A percentile compares a stretch with the other conserved stretches of the same genome.
Conservation (phyloP, 2,329 filamentous ascomycete genomes). For the Didymella pinodella region DNA sequence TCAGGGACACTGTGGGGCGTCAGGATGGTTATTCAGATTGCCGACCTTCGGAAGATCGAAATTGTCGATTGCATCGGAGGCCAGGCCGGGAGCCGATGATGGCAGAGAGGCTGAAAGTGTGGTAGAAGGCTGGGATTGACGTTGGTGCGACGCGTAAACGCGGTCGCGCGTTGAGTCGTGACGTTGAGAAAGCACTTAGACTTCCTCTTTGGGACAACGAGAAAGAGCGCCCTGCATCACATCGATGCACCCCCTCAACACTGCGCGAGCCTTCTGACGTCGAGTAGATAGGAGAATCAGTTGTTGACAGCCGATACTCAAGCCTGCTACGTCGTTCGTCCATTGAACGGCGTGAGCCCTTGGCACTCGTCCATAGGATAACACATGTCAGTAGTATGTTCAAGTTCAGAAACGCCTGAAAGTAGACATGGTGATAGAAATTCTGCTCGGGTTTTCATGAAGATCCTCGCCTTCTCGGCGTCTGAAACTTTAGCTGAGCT, state of each 20-base stretch:
- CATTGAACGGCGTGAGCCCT: neutral
- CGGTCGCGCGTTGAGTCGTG: constrained; percentile 33
- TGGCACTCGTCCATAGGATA: neutral
- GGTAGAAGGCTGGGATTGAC: constrained; percentile 28
- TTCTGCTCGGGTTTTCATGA: too few species aligned
- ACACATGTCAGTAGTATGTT: too few species aligned
- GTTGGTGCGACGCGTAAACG: constrained; percentile 30
- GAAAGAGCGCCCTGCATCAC: constrained; percentile 4
- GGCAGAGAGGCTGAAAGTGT: constrained; percentile 17
- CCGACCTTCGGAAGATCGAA: constrained; percentile 35
- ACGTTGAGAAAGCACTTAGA: constrained; percentile 26
- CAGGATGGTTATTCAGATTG: constrained; percentile 27
- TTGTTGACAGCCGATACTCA: neutral
- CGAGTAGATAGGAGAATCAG: neutral
- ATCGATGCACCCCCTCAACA: neutral
- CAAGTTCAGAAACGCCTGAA: too few species aligned
- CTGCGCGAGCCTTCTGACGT: neutral
- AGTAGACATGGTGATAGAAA: too few species aligned
- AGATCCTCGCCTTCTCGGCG: too few species aligned
- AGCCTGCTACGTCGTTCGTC: neutral
- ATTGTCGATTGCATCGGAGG: constrained; percentile 25
- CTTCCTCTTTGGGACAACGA: constrained; percentile 9
- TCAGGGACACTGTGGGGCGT: constrained; percentile 30
- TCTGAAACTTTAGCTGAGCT: too few species aligned
- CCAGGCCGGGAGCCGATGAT: constrained; percentile 25